These are phyloP conservation scores for Pseudogymnoascus sp. DNA, from an alignment of 2,329 filamentous ascomycete species.

Conservation along the genomic window DNA sequence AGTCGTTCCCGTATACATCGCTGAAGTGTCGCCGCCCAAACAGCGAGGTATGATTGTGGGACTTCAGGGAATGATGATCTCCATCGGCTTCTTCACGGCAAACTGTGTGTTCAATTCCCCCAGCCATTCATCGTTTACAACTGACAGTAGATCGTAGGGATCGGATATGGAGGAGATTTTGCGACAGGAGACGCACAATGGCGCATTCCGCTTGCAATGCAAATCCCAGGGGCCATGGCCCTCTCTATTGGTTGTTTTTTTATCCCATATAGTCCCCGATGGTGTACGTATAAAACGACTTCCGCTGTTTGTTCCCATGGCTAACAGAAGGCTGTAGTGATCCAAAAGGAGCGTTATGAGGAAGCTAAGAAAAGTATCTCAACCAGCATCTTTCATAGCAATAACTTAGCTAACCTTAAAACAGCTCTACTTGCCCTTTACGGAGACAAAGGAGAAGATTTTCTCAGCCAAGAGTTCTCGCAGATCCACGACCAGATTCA, in stretches of 20 bases:
- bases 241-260: constrained; percentile 14
- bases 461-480: constrained; percentile 22
- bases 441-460: constrained; percentile 16
- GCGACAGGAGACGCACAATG: constrained; percentile 26
- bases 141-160: constrained; percentile 15
- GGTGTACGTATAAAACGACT: constrained; percentile 11
- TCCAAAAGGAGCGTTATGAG: constrained; percentile 11
- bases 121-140: not conserved
- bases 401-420: not conserved
- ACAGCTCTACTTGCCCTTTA: constrained; percentile 17
- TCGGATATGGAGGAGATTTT: constrained; percentile 31
- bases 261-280: constrained; percentile 17
- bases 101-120: constrained; percentile 22
- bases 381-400: no score
- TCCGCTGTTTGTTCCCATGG: not conserved
- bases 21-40: constrained; percentile 22
- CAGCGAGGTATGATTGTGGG: constrained; percentile 24
- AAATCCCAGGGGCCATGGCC: constrained; percentile 21
- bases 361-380: constrained; percentile 9
- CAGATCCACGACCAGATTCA: constrained; percentile 26
- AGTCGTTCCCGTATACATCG: constrained; percentile 18
- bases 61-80: constrained; percentile 29
- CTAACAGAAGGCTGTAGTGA: not conserved
- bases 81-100: constrained; percentile 30
- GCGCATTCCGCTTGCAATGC: constrained; percentile 29